phyloP scores from a whole-genome alignment of 768 basidiomycete species.

The Calocybe indica region DNA sequence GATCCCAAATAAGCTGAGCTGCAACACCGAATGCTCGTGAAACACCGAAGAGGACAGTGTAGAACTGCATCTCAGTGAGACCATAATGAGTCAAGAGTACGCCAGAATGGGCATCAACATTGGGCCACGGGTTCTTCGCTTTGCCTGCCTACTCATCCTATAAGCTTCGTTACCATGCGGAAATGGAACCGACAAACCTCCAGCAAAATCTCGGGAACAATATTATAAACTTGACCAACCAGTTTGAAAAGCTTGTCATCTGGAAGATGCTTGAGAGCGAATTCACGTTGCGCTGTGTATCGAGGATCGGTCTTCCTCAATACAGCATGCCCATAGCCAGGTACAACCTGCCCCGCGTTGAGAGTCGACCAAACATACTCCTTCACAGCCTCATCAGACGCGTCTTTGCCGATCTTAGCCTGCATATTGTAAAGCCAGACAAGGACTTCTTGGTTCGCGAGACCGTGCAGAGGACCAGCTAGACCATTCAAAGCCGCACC shows the following conservation, averaged over 20 bases:
- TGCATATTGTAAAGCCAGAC: slow-evolving; percentile 96
- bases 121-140: slow-evolving; percentile 94
- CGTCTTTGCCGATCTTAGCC: slow-evolving; percentile 76
- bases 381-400: slow-evolving; percentile 82
- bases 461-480: slow-evolving; percentile 94
- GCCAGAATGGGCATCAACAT: slow-evolving; percentile 96
- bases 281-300: slow-evolving; percentile 86
- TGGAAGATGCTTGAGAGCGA: slow-evolving; percentile 80
- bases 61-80: slow-evolving; percentile 88
- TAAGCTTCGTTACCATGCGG: background rate
- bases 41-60: slow-evolving; percentile 95
- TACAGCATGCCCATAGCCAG: slow-evolving; percentile 87
- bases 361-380: slow-evolving; percentile 95
- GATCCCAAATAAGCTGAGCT: slow-evolving; percentile 90
- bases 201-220: slow-evolving; percentile 87
- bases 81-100: slow-evolving; percentile 84
- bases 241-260: slow-evolving; percentile 91
- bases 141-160: slow-evolving; percentile 61
- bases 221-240: slow-evolving; percentile 80
- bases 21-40: slow-evolving; percentile 92
- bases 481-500: slow-evolving; percentile 92
- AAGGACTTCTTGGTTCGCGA: slow-evolving; percentile 96
- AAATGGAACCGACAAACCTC: slow-evolving; percentile 38
- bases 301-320: slow-evolving; percentile 90
- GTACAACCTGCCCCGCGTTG: slow-evolving; percentile 90